These are phyloP conservation scores for Saccharomycopsis lassenensis DNA, from an alignment of 805 yeast species.

Conservation along the genomic window DNA sequence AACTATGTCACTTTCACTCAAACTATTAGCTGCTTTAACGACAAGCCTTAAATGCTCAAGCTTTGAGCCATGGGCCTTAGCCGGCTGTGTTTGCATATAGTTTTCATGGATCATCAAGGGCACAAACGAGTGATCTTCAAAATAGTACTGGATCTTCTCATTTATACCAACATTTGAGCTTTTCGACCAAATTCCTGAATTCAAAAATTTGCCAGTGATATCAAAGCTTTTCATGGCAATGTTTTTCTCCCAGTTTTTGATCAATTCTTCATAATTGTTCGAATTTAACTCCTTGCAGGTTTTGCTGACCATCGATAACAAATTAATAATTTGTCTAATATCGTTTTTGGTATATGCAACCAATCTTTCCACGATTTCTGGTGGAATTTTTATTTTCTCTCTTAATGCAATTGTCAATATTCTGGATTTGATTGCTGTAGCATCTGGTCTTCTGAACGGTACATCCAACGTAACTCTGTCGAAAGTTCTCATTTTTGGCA, in stretches of 20 bases:
- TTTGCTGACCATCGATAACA: constrained; percentile 73
- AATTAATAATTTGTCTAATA: constrained; percentile 86
- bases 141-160: constrained; percentile 80
- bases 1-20: constrained; percentile 75
- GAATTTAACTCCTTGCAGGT: constrained; percentile 56
- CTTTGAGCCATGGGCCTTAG: constrained; percentile 30
- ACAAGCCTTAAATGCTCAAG: constrained; percentile 48
- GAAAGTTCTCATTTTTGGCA: constrained; percentile 94
- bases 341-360: constrained; percentile 83
- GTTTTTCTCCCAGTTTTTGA: constrained; percentile 78
- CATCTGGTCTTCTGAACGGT: constrained; percentile 83
- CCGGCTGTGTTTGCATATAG: constrained; percentile 59
- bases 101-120: constrained; percentile 97
- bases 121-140: constrained; percentile 88
- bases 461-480: constrained; percentile 73
- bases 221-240: constrained; percentile 89
- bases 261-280: constrained; percentile 50
- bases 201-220: constrained; percentile 57
- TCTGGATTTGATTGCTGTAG: constrained; percentile 69
- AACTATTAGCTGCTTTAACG: constrained; percentile 74
- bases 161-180: constrained; percentile 46
- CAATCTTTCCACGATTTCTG: constrained; percentile 69
- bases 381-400: constrained; percentile 73
- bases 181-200: constrained; percentile 47
- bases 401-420: constrained; percentile 83